Percentiles rank a stretch among this genome's conserved stretches.
Evolutionary conservation across 805 yeast species (phyloP).

Genomic region (Phaffomyces opuntiae): DNA sequence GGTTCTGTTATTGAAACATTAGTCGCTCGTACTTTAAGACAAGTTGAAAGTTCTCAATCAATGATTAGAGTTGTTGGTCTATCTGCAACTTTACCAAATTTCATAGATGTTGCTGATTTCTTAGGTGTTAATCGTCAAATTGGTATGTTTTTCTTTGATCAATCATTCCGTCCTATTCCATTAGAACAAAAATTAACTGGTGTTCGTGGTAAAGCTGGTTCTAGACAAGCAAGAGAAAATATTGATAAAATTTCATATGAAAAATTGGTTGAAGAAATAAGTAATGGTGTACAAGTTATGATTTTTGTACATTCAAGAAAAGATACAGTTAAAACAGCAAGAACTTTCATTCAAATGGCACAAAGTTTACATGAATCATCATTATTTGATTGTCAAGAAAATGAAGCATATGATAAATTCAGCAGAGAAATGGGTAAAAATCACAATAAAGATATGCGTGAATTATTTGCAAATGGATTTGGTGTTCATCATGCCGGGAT

Average conservation of each 20-base stretch:
- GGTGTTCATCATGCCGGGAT: conserved; percentile 98
- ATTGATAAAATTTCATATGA: conserved; percentile 73
- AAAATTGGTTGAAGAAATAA: conserved; percentile 60
- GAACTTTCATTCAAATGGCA: conserved; percentile 63
- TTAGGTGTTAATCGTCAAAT: conserved; percentile 82
- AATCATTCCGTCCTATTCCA: conserved; percentile 90
- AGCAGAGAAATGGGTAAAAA: conserved; percentile 63
- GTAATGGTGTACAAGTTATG: conserved; percentile 84
- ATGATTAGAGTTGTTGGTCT: conserved; percentile 92
- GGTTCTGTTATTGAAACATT: conserved; percentile 96
- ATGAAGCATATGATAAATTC: conserved; percentile 36
- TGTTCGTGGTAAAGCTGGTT: conserved; percentile 79
- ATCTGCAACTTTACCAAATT: conserved; percentile 91
- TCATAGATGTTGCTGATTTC: conserved; percentile 89
- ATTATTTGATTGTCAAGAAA: conserved; percentile 50
- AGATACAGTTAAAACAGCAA: conserved; percentile 82
- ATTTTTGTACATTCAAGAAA: conserved; percentile 93
- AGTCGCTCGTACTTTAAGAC: conserved; percentile 90
- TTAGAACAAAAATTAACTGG: conserved; percentile 83
- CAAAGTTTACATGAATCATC: conserved; percentile 48
- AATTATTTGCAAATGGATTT: conserved; percentile 73
- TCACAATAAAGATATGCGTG: conserved; percentile 72
- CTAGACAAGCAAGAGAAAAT: conserved; percentile 58
- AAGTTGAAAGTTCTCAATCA: conserved; percentile 89
- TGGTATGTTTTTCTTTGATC: conserved; percentile 94